phyloP scores from a whole-genome alignment of 805 yeast species.

The Saturnispora kantuleensis region DNA sequence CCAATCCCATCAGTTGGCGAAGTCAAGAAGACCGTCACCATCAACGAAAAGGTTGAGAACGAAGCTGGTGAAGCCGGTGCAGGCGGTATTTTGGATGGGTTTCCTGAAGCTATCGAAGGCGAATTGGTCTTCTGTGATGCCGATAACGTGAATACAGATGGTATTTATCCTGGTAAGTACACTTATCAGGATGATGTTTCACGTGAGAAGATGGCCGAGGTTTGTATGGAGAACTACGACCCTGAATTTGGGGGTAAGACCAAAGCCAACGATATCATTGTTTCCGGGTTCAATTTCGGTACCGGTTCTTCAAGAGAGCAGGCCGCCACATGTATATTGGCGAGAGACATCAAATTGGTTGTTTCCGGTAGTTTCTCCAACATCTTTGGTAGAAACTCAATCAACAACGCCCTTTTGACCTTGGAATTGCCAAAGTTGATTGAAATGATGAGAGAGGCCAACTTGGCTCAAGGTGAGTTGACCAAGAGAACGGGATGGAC shows the following conservation, averaged over 20 bases:
- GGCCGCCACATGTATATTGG: constrained; percentile 96
- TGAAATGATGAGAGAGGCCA: constrained; percentile 49
- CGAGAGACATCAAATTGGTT: constrained; percentile 84
- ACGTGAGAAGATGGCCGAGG: constrained; percentile 94
- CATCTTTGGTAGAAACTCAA: constrained; percentile 90
- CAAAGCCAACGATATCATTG: constrained; percentile 72
- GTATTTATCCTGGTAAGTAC: constrained; percentile 97
- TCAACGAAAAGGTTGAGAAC: constrained; percentile 24
- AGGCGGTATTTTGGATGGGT: constrained; percentile 59
- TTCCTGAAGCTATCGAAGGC: constrained; percentile 83
- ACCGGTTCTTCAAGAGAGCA: constrained; percentile 98
- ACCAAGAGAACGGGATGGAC: constrained; percentile 94
- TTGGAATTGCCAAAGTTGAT: constrained; percentile 88
- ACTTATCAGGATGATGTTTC: constrained; percentile 97
- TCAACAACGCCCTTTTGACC: constrained; percentile 90
- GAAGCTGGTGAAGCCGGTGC: constrained; percentile 39
- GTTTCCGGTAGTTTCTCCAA: constrained; percentile 98
- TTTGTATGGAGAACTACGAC: constrained; percentile 98
- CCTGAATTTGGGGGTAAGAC: constrained; percentile 76
- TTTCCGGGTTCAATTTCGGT: constrained; percentile 93
- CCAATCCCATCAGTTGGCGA: constrained; percentile 37
- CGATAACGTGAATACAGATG: constrained; percentile 95
- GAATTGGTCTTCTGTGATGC: constrained; percentile 94
- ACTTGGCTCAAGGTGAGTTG: constrained; percentile 39
- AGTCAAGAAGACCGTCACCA: constrained; percentile 36